phyloP scores from a whole-genome alignment of 495 filamentous ascomycete genomes.

The Talaromyces proteolyticus region DNA sequence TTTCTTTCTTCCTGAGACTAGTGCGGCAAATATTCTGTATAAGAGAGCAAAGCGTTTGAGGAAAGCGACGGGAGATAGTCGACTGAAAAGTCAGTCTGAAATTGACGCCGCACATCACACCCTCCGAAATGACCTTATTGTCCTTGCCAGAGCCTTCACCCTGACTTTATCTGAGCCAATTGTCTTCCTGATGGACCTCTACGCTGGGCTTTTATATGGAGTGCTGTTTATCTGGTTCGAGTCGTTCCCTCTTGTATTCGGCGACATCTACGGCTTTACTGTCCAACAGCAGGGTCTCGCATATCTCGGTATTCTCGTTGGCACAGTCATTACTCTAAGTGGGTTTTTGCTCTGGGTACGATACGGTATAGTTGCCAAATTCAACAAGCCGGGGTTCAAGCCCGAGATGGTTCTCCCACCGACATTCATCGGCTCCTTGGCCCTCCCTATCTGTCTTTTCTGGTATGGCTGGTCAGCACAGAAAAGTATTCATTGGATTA shows the following conservation, averaged over 20 bases:
- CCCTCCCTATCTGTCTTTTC: conserved; percentile 41
- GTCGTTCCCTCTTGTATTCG: conserved; percentile 48
- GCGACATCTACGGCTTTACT: conserved; percentile 41
- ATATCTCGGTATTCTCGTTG: conserved; percentile 45
- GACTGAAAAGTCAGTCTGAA: conserved; percentile 30
- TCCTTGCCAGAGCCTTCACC: conserved; percentile 35
- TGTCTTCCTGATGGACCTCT: conserved; percentile 46
- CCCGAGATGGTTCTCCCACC: conserved; percentile 36
- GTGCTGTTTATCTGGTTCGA: conserved; percentile 55
- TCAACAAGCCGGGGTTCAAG: conserved; percentile 28
- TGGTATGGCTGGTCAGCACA: conserved; percentile 44
- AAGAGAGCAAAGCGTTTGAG: conserved; percentile 47
- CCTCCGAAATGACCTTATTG: conserved; percentile 24
- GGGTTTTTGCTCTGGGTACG: conserved; percentile 42
- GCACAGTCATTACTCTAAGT: conserved; percentile 29
- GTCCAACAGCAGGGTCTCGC: conserved; percentile 39
- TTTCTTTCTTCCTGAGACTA: conserved; percentile 52
- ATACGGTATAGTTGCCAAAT: conserved; percentile 26
- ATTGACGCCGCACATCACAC: conserved; percentile 26
- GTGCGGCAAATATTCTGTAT: conserved; percentile 48
- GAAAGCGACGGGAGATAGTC: conserved; percentile 24
- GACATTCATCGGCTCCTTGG: conserved; percentile 36
- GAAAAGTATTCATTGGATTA: conserved; percentile 42
- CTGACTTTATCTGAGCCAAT: conserved; percentile 43
- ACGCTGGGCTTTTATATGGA: conserved; percentile 47